Percentiles rank a stretch among this genome's conserved stretches.
Conservation (phyloP, 306 rosid genomes). For the Phaseolus lunatus region DNA sequence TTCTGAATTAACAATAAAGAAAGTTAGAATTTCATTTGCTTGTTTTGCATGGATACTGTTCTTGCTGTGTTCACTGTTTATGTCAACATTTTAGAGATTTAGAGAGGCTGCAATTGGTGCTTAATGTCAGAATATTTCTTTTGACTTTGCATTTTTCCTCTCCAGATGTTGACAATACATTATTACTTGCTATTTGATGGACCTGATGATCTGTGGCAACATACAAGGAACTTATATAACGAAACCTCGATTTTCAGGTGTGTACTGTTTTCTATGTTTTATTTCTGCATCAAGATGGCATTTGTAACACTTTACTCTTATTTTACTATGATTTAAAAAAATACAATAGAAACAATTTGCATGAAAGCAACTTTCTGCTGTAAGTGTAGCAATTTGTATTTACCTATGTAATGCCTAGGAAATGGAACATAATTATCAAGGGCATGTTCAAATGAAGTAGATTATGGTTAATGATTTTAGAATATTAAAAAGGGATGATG, state of each 20-base stretch:
- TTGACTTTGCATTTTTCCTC: too few species aligned
- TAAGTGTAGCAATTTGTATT: not conserved
- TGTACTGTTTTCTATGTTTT: constrained; percentile 11
- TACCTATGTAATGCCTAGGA: not conserved
- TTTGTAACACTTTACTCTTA: constrained; percentile 1
- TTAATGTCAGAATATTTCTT: not conserved
- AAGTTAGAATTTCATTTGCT: not conserved
- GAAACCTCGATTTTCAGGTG: constrained; percentile 86
- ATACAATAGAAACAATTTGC: constrained; percentile 12
- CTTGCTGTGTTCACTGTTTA: constrained; percentile 23
- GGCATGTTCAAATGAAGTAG: not conserved
- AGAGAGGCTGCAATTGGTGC: constrained; percentile 23
- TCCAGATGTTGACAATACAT: constrained; percentile 93
- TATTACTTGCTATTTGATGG: constrained; percentile 91
- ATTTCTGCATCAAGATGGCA: constrained; percentile 1
- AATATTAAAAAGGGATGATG: not conserved
- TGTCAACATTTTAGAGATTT: constrained; percentile 19
- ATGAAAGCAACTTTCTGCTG: constrained; percentile 1
- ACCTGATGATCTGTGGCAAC: constrained; percentile 84
- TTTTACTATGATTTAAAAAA: constrained; percentile 7
- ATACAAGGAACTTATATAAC: constrained; percentile 65
- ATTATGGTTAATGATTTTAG: not conserved
- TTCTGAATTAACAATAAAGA: not conserved
- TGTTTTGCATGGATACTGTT: constrained; percentile 38
- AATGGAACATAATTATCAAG: not conserved